These are phyloP conservation scores for Leccinum griseonigrum DNA, from an alignment of 1,284 basidiomycete species.

Conservation along the genomic window DNA sequence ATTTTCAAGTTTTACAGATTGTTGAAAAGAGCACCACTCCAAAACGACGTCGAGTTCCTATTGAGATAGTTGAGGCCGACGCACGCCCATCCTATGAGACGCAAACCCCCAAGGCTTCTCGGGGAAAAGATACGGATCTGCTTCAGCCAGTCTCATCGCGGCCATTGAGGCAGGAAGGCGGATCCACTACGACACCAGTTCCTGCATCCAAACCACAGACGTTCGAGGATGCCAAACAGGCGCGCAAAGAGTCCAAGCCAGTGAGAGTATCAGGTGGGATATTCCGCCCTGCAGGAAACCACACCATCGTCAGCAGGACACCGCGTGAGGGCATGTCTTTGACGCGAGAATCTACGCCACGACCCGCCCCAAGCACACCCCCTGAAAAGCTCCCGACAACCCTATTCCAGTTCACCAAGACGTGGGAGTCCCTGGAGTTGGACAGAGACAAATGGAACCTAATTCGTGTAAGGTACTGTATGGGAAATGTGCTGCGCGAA, in stretches of 20 bases:
- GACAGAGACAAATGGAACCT: constrained; percentile 50
- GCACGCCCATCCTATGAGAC: constrained; percentile 3
- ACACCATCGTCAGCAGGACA: constrained; percentile 40
- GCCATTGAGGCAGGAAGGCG: constrained; percentile 13
- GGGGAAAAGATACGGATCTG: constrained; percentile 11
- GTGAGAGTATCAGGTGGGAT: constrained; percentile 57
- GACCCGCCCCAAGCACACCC: constrained; percentile 6
- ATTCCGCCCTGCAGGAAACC: constrained; percentile 52
- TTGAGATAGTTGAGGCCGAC: constrained; percentile 57
- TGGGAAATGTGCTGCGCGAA: not conserved
- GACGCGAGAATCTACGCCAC: constrained; percentile 6
- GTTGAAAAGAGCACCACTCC: constrained; percentile 15
- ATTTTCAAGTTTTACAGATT: constrained; percentile 5
- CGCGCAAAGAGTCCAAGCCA: constrained; percentile 42
- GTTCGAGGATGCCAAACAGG: constrained; percentile 55
- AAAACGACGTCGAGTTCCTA: constrained; percentile 64
- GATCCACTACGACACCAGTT: constrained; percentile 6
- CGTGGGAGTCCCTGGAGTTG: constrained; percentile 45
- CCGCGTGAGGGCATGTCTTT: constrained; percentile 6
- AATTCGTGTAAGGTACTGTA: constrained; percentile 39
- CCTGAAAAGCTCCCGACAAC: constrained; percentile 38
- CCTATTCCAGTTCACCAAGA: constrained; percentile 56
- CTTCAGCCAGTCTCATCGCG: constrained; percentile 33
- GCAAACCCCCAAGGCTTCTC: not conserved
- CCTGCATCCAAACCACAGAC: constrained; percentile 30